Evolutionary conservation across 2,329 filamentous ascomycete genomes (phyloP), one percentile per base, ranked within the genome.

Genomic region (Neofusicoccum laricinum): DNA sequence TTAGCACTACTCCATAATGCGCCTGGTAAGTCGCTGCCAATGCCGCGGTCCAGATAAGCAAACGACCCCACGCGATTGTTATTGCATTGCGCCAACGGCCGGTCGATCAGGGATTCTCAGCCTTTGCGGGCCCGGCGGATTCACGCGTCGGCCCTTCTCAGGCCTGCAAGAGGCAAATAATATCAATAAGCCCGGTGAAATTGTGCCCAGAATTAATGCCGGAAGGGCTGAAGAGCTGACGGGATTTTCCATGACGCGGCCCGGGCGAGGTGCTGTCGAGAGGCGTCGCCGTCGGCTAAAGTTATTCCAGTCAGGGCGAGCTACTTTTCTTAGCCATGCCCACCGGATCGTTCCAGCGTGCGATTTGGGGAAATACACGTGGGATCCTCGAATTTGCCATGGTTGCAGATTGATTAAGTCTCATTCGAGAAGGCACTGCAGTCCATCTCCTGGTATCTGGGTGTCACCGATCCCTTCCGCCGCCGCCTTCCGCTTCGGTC

Each of bases 371-470:
- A 46, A 19, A 46, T 58, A 45, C 55, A 59, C 55, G 25, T 38
- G 40, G 30, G 21, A 46, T 46, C 55, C 55, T 59, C 41, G 30
- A 59, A 59, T 59, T 46, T 59, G 55, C 55, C 41, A 19, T 19
- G 25, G 55, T 46, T 46, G 21, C 55, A 59, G n/a, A 59, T 59
- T 46, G 14, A 59, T 59, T 43, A 59, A 46, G 25, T 59, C 41
- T 59, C 55, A 59, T 38, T 59, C 55, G 38, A 59, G 40, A 59
- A 59, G 21, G 34, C 53, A 58, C 51, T n/a, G 53, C 53, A 32
- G 14, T 32, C 34, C 8, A 45, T 34, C 53, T 58, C 53, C 38
- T 8, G 53, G 21, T 43, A 10, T 12, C 21, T 58, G 38, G 25
- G 53, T 58, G 53, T 38, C 55, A 59, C 55, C 30, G 14, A 46